phyloP scores from a whole-genome alignment of 139 green algal genomes.

The Diplosphaera chodatii region DNA sequence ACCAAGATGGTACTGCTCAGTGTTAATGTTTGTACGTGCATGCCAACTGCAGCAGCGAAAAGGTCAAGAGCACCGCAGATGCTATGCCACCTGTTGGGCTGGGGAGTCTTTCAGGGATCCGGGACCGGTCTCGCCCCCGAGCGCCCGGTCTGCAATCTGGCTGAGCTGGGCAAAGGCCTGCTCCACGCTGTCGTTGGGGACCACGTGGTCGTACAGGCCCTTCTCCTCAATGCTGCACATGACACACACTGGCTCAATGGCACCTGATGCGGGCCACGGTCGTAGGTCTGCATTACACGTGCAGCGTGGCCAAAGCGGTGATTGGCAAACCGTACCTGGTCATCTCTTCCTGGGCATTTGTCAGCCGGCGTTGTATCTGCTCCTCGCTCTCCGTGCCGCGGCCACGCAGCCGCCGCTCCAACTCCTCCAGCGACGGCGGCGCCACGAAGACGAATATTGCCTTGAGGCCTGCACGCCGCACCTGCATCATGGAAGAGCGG shows the following conservation, averaged over 20 bases:
- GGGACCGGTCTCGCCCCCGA: constrained; percentile 27
- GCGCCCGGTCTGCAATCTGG: constrained; percentile 24
- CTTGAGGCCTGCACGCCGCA: constrained; percentile 29
- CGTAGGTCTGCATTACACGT: too few species aligned
- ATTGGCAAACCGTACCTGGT: constrained; percentile 33
- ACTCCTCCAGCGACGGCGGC: constrained; percentile 61
- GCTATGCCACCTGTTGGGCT: constrained; percentile 4
- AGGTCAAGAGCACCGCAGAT: too few species aligned
- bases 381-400: constrained; percentile 76
- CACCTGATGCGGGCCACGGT: too few species aligned
- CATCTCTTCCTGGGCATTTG: constrained; percentile 56
- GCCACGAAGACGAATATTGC: constrained; percentile 84
- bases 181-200: constrained; percentile 73
- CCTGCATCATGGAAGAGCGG: too few species aligned
- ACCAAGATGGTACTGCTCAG: too few species aligned
- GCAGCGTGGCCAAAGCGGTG: too few species aligned
- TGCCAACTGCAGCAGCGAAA: too few species aligned
- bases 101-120: background rate
- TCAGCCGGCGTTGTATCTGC: constrained; percentile 58
- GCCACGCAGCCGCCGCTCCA: constrained; percentile 64
- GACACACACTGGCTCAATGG: too few species aligned
- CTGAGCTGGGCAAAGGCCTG: constrained; percentile 38
- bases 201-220: constrained; percentile 63
- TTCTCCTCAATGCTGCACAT: constrained; percentile 51
- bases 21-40: too few species aligned